Evolutionary conservation across 2,329 filamentous ascomycete species (phyloP).

Genomic region (Dothideomycetes sp.): DNA sequence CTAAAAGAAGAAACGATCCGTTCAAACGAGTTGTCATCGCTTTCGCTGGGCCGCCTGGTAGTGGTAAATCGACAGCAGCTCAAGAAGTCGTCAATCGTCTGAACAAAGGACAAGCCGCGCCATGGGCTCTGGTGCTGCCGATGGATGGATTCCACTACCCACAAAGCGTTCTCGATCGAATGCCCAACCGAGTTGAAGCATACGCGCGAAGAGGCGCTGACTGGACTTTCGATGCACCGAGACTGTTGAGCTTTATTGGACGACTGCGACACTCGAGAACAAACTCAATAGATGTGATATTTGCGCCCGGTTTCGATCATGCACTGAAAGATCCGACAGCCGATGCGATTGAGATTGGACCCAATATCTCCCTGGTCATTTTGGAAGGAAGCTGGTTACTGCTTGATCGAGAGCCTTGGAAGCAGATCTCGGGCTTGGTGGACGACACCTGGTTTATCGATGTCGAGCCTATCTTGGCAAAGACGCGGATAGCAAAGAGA

Average conservation of each 20-base stretch:
- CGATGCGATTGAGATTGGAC: conserved; percentile 17
- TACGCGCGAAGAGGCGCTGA: conserved; percentile 25
- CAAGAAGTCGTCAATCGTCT: not conserved
- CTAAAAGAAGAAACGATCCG: not conserved
- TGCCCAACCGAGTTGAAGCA: conserved; percentile 24
- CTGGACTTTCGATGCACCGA: conserved; percentile 25
- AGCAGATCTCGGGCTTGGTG: conserved; percentile 22
- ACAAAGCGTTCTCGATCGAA: conserved; percentile 17
- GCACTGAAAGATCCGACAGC: conserved; percentile 24
- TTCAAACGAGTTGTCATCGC: conserved; percentile 2
- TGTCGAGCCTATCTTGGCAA: conserved; percentile 25
- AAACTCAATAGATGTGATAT: conserved; percentile 6
- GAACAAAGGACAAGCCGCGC: not conserved
- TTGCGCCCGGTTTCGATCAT: conserved; percentile 25
- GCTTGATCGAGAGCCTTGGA: conserved; percentile 22
- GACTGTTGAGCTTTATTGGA: conserved; percentile 19
- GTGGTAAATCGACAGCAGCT: conserved; percentile 4
- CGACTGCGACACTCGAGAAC: conserved; percentile 10
- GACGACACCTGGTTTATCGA: conserved; percentile 33
- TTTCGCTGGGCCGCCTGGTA: conserved; percentile 8
- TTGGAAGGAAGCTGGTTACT: conserved; percentile 19
- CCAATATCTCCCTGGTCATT: conserved; percentile 10
- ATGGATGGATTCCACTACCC: conserved; percentile 29
- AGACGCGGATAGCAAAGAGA: conserved; percentile 26
- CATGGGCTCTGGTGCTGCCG: not conserved